Evolutionary conservation across 2,329 filamentous ascomycete genomes (phyloP).

Genomic region (Alternaria sp.): DNA sequence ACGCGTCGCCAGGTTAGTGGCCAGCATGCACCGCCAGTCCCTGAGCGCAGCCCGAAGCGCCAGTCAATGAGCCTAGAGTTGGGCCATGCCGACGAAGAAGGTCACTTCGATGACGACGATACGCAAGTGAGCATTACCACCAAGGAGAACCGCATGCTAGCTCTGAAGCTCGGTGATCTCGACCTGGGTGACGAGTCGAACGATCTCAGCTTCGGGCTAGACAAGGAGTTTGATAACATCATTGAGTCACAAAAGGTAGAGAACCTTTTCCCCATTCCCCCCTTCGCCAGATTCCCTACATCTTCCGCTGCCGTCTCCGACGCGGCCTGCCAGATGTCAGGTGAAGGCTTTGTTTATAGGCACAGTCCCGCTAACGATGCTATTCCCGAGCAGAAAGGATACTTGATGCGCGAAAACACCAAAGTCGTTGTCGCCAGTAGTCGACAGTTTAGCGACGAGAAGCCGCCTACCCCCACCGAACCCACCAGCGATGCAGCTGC

Average conservation of each 20-base stretch:
- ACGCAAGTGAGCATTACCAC: constrained; percentile 37
- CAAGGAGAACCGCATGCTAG: constrained; percentile 63
- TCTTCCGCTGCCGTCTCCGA: constrained; percentile 25
- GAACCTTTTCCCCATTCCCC: constrained; percentile 50
- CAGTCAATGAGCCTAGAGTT: constrained; percentile 45
- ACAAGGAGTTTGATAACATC: constrained; percentile 91
- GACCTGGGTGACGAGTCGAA: constrained; percentile 72
- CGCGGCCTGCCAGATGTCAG: constrained; percentile 33
- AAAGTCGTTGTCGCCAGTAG: constrained; percentile 93
- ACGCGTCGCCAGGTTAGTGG: constrained; percentile 83
- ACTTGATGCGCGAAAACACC: constrained; percentile 98
- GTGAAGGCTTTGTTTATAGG: constrained; percentile 38
- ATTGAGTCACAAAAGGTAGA: constrained; percentile 97
- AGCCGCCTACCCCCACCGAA: constrained; percentile 58
- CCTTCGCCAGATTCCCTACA: constrained; percentile 40
- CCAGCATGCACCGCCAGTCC: constrained; percentile 61
- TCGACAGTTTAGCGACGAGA: constrained; percentile 65
- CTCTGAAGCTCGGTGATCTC: constrained; percentile 80
- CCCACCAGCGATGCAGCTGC: constrained; percentile 51
- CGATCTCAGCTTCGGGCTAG: constrained; percentile 83
- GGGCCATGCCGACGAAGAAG: constrained; percentile 41
- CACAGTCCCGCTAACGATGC: constrained; percentile 52
- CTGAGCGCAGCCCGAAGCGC: constrained; percentile 47
- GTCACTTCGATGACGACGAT: constrained; percentile 41
- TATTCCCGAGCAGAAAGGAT: constrained; percentile 82